phyloP scores from a whole-genome alignment of 441 rosid genomes.

The Brassica balearica region DNA sequence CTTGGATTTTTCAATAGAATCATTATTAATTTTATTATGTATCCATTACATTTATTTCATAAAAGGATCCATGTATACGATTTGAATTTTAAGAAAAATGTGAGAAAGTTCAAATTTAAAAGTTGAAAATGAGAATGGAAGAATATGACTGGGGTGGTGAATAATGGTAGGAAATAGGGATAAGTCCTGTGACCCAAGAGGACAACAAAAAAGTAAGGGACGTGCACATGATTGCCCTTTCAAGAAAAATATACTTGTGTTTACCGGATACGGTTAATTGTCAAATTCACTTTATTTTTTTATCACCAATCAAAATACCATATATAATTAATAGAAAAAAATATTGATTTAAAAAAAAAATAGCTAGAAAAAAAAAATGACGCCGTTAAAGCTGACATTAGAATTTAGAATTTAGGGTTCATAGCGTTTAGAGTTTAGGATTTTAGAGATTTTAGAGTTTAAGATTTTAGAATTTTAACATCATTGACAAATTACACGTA shows the following conservation, averaged over 20 bases:
- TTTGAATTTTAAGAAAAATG: background rate
- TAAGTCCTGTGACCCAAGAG: slow-evolving; percentile 21
- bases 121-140: background rate
- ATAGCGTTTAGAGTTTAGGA: no score
- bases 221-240: slow-evolving; percentile 38
- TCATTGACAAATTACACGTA: background rate
- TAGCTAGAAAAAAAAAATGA: no score
- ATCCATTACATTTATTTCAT: background rate
- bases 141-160: background rate
- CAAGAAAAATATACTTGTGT: background rate
- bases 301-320: no score
- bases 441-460: no score
- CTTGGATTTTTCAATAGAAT: slow-evolving; percentile 20
- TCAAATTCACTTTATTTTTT: no score
- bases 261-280: no score
- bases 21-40: background rate
- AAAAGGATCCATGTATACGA: background rate
- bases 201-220: slow-evolving; percentile 36
- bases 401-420: no score
- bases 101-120: background rate
- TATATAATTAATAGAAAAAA: no score
- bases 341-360: no score
- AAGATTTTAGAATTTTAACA: background rate
- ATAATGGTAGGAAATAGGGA: slow-evolving; percentile 33
- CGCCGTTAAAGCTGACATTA: no score